phyloP scores from a whole-genome alignment of 2,329 filamentous ascomycete genomes.

The Sporothrix humicola region DNA sequence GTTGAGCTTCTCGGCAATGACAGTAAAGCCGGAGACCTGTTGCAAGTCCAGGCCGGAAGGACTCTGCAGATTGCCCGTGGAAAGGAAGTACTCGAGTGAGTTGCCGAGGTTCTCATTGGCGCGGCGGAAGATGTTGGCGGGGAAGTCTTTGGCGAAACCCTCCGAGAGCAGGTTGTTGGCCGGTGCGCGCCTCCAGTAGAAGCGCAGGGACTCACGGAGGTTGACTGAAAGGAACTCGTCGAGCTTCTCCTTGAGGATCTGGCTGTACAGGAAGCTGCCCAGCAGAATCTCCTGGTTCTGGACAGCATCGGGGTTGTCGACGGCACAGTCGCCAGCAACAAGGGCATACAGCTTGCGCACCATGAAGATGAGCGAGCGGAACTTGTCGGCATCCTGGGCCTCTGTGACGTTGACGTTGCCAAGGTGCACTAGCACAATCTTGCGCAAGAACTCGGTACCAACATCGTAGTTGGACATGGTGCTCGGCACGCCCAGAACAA shows the following conservation, averaged over 20 bases:
- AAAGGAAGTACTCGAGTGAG: slow-evolving; percentile 91
- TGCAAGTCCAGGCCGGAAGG: slow-evolving; percentile 92
- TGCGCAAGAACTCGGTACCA: slow-evolving; percentile 87
- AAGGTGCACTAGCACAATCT: slow-evolving; percentile 88
- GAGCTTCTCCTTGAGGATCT: slow-evolving; percentile 92
- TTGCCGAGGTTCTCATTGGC: slow-evolving; percentile 89
- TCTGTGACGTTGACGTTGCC: slow-evolving; percentile 85
- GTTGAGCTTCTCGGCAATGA: slow-evolving; percentile 98
- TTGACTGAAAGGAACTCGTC: slow-evolving; percentile 78
- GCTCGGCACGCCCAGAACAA: slow-evolving; percentile 82
- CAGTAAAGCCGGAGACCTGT: slow-evolving; percentile 91
- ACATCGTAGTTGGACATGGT: slow-evolving; percentile 87
- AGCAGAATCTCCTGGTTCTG: slow-evolving; percentile 95
- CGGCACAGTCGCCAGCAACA: slow-evolving; percentile 87
- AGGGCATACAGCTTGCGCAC: slow-evolving; percentile 92
- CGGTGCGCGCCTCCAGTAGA: slow-evolving; percentile 61
- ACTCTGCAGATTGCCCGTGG: slow-evolving; percentile 91
- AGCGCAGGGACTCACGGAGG: slow-evolving; percentile 59
- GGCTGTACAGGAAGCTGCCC: slow-evolving; percentile 90
- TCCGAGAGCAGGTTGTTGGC: slow-evolving; percentile 77
- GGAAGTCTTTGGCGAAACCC: slow-evolving; percentile 80
- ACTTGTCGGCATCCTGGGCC: slow-evolving; percentile 87
- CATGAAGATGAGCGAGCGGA: slow-evolving; percentile 93
- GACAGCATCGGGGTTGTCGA: slow-evolving; percentile 95
- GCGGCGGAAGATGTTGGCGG: slow-evolving; percentile 75